phyloP scores from a whole-genome alignment of 768 basidiomycete species.

The Mycena metata region DNA sequence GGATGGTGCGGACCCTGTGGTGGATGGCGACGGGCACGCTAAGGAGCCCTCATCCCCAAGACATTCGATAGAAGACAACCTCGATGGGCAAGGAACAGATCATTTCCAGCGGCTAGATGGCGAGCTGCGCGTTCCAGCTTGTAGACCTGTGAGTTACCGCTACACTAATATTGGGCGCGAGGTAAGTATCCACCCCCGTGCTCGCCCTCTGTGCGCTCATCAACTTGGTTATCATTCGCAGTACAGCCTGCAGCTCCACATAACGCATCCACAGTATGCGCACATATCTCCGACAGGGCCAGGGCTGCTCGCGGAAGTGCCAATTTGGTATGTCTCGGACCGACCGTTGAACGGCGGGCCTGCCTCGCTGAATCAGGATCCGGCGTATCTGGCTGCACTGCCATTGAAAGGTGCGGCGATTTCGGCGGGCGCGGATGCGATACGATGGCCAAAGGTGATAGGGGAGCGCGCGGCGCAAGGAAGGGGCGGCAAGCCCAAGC shows the following conservation, averaged over 20 bases:
- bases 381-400: constrained; percentile 24
- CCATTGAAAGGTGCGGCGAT: constrained; percentile 35
- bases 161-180: constrained; percentile 39
- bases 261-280: constrained; percentile 33
- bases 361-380: constrained; percentile 28
- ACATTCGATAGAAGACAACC: constrained; percentile 12
- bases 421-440: constrained; percentile 11
- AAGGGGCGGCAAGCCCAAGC: constrained; percentile 31
- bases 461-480: constrained; percentile 25
- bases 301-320: constrained; percentile 35
- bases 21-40: not conserved
- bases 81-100: constrained; percentile 9
- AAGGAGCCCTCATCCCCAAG: constrained; percentile 12
- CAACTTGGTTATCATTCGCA: not conserved
- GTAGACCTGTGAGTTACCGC: constrained; percentile 38
- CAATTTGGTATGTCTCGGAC: constrained; percentile 36
- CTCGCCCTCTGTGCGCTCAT: not conserved
- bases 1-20: not conserved
- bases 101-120: constrained; percentile 34
- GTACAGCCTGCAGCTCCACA: constrained; percentile 36
- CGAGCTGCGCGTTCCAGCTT: constrained; percentile 34
- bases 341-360: constrained; percentile 14
- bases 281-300: constrained; percentile 39
- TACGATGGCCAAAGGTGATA: constrained; percentile 32
- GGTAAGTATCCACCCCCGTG: constrained; percentile 14